Conservation (phyloP, 2,329 filamentous ascomycete genomes). For the Aspergillus carbonarius region DNA sequence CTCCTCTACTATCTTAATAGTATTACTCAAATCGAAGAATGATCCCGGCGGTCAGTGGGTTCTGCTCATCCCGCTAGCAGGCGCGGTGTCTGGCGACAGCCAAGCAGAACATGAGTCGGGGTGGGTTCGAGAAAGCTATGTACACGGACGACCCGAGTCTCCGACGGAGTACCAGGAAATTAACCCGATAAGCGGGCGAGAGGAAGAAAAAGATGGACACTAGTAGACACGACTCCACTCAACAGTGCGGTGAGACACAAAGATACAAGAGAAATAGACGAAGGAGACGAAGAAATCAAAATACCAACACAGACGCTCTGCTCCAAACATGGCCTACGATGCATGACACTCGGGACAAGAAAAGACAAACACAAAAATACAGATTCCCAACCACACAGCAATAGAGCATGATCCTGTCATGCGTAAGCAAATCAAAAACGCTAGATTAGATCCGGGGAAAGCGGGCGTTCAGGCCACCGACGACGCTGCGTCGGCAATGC, state of each 20-base stretch:
- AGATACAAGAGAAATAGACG: background rate
- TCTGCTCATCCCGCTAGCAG: background rate
- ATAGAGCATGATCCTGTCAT: background rate
- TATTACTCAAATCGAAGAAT: background rate
- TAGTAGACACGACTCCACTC: background rate
- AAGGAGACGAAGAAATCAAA: background rate
- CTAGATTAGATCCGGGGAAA: background rate
- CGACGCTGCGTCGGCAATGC: constrained; percentile 15
- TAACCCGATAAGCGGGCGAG: background rate
- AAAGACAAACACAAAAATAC: background rate
- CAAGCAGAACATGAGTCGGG: background rate
- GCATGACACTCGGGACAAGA: background rate
- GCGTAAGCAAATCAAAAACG: background rate
- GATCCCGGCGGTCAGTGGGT: too few relatives aligned
- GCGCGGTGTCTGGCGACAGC: background rate
- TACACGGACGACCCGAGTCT: background rate
- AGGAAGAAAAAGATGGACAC: constrained; percentile 7
- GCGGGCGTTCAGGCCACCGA: constrained; percentile 19
- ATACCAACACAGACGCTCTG: background rate
- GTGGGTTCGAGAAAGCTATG: background rate
- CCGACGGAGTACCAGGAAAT: background rate
- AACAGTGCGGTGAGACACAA: background rate
- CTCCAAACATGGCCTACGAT: background rate
- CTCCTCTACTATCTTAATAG: background rate
- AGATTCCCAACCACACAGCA: background rate